A percentile compares a stretch with the other conserved stretches of the same genome.
Conservation (phyloP, 2,329 filamentous ascomycete genomes). For the Penicillium nordicum region DNA sequence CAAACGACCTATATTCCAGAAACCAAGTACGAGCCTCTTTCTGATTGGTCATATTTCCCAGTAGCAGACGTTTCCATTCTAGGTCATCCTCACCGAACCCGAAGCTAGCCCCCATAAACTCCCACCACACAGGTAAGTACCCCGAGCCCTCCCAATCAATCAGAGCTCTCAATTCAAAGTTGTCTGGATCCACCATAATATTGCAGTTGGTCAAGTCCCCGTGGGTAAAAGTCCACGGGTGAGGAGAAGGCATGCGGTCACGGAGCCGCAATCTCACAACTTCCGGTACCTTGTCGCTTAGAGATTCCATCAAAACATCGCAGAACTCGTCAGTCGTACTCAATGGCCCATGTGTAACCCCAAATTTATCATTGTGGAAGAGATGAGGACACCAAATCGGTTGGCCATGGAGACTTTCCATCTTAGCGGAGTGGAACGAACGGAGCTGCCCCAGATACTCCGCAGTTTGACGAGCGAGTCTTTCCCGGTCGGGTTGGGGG, state of each 20-base stretch:
- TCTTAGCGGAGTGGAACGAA: slow-evolving; percentile 11
- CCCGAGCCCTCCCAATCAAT: slow-evolving; percentile 41
- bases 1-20: background rate
- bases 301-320: background rate
- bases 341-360: slow-evolving; percentile 8
- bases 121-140: slow-evolving; percentile 42
- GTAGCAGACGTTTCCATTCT: slow-evolving; percentile 15
- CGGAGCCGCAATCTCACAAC: slow-evolving; percentile 9
- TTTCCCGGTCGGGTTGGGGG: slow-evolving; percentile 1
- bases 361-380: background rate
- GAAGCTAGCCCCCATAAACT: slow-evolving; percentile 17
- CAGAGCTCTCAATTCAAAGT: slow-evolving; percentile 37
- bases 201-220: slow-evolving; percentile 38
- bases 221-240: slow-evolving; percentile 41
- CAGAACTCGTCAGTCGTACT: slow-evolving; percentile 15
- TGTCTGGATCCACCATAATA: slow-evolving; percentile 35
- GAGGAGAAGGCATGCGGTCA: slow-evolving; percentile 15
- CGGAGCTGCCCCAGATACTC: slow-evolving; percentile 7
- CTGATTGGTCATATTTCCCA: slow-evolving; percentile 14
- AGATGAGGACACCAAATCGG: slow-evolving; percentile 13
- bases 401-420: slow-evolving; percentile 13
- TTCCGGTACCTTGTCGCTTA: slow-evolving; percentile 8
- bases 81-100: slow-evolving; percentile 1
- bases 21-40: slow-evolving; percentile 3
- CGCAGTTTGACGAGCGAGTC: background rate